A percentile compares a stretch with the other conserved stretches of the same genome.
These are phyloP conservation scores for Candida argentea DNA, from an alignment of 805 yeast species.

Conservation along the genomic window DNA sequence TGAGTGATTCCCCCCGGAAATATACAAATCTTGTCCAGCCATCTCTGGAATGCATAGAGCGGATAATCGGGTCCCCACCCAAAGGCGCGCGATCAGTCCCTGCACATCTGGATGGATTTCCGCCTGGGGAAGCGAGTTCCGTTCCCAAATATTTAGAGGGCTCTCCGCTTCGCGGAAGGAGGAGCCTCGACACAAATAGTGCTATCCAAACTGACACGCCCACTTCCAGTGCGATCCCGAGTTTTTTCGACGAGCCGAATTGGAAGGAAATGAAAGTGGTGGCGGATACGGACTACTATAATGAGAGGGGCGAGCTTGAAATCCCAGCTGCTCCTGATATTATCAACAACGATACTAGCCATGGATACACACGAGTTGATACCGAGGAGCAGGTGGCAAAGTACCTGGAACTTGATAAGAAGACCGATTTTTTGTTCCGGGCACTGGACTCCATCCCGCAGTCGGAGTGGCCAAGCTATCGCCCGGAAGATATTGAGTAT, in stretches of 20 bases:
- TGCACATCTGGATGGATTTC: slow-evolving; percentile 3
- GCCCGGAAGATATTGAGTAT: slow-evolving; percentile 2
- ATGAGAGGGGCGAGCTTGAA: slow-evolving; percentile 64
- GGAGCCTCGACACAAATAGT: too few species aligned
- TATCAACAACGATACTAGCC: slow-evolving; percentile 29
- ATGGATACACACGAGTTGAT: slow-evolving; percentile 82
- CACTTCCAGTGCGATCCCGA: too few species aligned
- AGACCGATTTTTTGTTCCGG: slow-evolving; percentile 43
- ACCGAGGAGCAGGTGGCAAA: slow-evolving; percentile 78
- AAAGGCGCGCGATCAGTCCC: too few species aligned
- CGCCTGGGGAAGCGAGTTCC: too few species aligned
- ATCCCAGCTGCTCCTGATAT: slow-evolving; percentile 13
- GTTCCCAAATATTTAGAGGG: too few species aligned
- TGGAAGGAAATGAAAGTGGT: slow-evolving; percentile 89
- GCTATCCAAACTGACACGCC: slow-evolving; percentile 12
- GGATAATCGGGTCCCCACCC: not conserved
- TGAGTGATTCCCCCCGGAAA: too few species aligned
- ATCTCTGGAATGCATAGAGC: not conserved
- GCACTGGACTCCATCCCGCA: slow-evolving; percentile 7
- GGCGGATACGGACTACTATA: slow-evolving; percentile 67
- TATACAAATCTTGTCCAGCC: not conserved
- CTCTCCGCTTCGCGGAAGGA: too few species aligned
- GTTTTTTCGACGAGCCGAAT: slow-evolving; percentile 31
- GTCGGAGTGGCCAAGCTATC: slow-evolving; percentile 9
- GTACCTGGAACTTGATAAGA: slow-evolving; percentile 40